Evolutionary conservation across 2,329 filamentous ascomycete species (phyloP).

Genomic region (Neofusicoccum kwambonambiense): DNA sequence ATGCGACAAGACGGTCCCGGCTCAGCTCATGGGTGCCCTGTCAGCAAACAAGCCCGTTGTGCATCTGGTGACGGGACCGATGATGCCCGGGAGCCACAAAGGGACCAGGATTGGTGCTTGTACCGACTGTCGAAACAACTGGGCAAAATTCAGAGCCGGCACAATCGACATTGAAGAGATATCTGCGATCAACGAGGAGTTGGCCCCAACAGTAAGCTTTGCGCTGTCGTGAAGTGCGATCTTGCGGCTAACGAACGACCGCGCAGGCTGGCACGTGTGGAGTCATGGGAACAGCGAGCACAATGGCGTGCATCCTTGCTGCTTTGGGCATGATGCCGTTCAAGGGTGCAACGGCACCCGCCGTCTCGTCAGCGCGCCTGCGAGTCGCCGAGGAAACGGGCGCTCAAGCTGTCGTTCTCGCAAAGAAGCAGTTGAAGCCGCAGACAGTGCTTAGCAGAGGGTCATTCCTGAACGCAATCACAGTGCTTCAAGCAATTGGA

Average conservation of each 20-base stretch:
- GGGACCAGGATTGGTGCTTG: constrained; percentile 68
- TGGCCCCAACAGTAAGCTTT: constrained; percentile 62
- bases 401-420: constrained; percentile 47
- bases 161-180: constrained; percentile 71
- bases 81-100: constrained; percentile 69
- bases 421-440: constrained; percentile 27
- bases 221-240: too few species aligned
- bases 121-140: constrained; percentile 72
- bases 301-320: constrained; percentile 56
- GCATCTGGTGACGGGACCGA: constrained; percentile 68
- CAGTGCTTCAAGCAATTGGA: constrained; percentile 46
- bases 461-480: constrained; percentile 50
- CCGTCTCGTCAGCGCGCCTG: constrained; percentile 52
- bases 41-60: constrained; percentile 71
- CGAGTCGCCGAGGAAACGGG: constrained; percentile 56
- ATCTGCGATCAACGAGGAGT: constrained; percentile 66
- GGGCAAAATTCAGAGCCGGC: constrained; percentile 67
- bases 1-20: constrained; percentile 72
- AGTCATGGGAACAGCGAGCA: constrained; percentile 59
- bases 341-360: constrained; percentile 52
- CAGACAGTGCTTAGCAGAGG: constrained; percentile 41
- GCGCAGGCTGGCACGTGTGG: constrained; percentile 52
- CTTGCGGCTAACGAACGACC: background rate
- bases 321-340: constrained; percentile 55
- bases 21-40: constrained; percentile 73